Percentiles rank a stretch among this genome's conserved stretches.
Conservation (phyloP, 2,329 filamentous ascomycete species). For the Colletotrichum sp. region DNA sequence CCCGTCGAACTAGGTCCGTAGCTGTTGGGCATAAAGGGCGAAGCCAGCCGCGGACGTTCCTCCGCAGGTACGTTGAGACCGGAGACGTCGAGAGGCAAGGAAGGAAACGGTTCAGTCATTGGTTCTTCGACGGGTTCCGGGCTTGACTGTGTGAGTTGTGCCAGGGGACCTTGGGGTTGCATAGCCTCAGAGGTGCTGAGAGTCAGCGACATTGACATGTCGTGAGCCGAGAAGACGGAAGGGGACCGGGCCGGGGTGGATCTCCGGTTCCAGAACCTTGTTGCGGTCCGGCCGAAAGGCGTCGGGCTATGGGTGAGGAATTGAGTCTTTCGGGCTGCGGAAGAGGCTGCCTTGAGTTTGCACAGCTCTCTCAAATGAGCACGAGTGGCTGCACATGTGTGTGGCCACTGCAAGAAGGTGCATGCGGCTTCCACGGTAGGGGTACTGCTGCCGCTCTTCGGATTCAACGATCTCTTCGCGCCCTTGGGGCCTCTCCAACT, state of each 20-base stretch:
- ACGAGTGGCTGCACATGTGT: conserved; percentile 67
- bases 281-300: conserved; percentile 58
- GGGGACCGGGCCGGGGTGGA: conserved; percentile 50
- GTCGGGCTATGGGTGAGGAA: conserved; percentile 60
- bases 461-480: conserved; percentile 2
- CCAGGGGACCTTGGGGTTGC: conserved; percentile 66
- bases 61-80: conserved; percentile 23
- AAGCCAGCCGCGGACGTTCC: conserved; percentile 49
- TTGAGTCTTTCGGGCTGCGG: conserved; percentile 45
- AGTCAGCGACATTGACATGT: conserved; percentile 68
- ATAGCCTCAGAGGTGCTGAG: conserved; percentile 70
- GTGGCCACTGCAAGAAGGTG: conserved; percentile 66
- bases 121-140: conserved; percentile 25
- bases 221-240: conserved; percentile 62
- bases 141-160: conserved; percentile 59
- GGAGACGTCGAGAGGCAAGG: neutral
- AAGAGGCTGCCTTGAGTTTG: conserved; percentile 55
- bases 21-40: conserved; percentile 62
- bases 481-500: conserved; percentile 69
- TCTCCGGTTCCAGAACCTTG: conserved; percentile 54
- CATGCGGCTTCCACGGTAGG: conserved; percentile 54
- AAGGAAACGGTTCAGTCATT: conserved; percentile 21
- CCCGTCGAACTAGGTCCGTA: conserved; percentile 67
- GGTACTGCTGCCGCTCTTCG: conserved; percentile 59
- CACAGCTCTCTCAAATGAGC: conserved; percentile 68